These are phyloP conservation scores for Nicotiana sylvestris DNA, from an alignment of 257 asterid species.

Conservation along the genomic window DNA sequence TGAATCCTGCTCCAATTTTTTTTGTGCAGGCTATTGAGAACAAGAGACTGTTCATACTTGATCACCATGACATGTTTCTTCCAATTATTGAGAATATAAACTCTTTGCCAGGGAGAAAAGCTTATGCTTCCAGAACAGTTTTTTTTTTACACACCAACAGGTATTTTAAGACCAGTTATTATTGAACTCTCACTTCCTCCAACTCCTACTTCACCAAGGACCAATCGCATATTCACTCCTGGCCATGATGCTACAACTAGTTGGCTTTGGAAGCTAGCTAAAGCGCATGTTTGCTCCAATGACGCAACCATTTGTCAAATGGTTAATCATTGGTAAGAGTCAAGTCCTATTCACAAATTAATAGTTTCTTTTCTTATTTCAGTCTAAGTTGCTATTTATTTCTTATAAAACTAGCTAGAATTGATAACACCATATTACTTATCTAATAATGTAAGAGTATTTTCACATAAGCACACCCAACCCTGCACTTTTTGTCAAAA, in stretches of 20 bases:
- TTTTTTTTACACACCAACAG: constrained; percentile 41
- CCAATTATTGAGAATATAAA: constrained; percentile 81
- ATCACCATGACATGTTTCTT: constrained; percentile 71
- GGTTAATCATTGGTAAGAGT: constrained; percentile 74
- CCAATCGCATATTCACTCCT: constrained; percentile 54
- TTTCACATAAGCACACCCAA: neutral
- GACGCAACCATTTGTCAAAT: constrained; percentile 86
- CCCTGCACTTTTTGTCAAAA: neutral
- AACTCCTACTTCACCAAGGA: constrained; percentile 42
- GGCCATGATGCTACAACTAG: constrained; percentile 63
- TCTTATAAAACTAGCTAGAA: neutral
- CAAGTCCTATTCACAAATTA: neutral
- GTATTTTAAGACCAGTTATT: constrained; percentile 51
- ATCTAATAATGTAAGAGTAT: neutral
- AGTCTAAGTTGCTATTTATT: neutral
- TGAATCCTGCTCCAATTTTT: neutral
- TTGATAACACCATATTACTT: neutral
- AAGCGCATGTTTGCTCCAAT: constrained; percentile 79
- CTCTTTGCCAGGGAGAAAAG: constrained; percentile 71
- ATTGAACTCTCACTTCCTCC: constrained; percentile 79
- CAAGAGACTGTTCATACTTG: constrained; percentile 65
- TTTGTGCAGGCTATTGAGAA: constrained; percentile 48
- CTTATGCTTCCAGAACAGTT: constrained; percentile 82
- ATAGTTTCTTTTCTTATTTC: neutral
- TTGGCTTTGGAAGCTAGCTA: constrained; percentile 83